A percentile compares a stretch with the other conserved stretches of the same genome.
Evolutionary conservation across 768 basidiomycete genomes (phyloP).

Genomic region (Naganishia onofrii): DNA sequence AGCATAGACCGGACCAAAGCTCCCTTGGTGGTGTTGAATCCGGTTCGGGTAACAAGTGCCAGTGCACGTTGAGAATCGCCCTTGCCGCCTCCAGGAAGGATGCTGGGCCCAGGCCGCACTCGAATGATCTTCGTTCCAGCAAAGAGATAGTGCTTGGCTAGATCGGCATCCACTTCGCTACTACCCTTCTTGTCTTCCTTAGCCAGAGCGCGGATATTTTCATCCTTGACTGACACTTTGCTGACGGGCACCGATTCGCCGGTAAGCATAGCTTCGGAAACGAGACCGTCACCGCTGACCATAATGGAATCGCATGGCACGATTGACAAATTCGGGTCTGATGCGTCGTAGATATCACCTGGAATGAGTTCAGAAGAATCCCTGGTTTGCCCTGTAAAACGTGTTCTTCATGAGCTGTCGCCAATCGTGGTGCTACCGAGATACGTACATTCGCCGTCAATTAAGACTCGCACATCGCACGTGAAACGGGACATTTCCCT

Average conservation of each 20-base stretch:
- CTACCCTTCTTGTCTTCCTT: constrained; percentile 59
- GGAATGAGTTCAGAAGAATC: constrained; percentile 80
- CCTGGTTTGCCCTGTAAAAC: constrained; percentile 62
- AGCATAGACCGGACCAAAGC: constrained; percentile 94
- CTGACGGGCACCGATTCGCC: constrained; percentile 97
- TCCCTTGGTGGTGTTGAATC: constrained; percentile 96
- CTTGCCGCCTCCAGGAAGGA: constrained; percentile 37
- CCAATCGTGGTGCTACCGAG: not conserved
- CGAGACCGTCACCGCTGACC: constrained; percentile 91
- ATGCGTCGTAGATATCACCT: constrained; percentile 89
- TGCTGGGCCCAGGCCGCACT: constrained; percentile 65
- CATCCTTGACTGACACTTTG: constrained; percentile 79
- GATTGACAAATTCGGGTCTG: constrained; percentile 66
- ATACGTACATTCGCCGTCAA: constrained; percentile 68
- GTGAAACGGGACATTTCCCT: constrained; percentile 90
- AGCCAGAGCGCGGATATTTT: constrained; percentile 68
- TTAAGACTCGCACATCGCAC: constrained; percentile 69
- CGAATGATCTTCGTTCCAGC: constrained; percentile 87
- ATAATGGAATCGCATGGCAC: constrained; percentile 90
- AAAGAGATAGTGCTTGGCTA: constrained; percentile 79
- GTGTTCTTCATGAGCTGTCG: not conserved
- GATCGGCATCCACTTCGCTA: constrained; percentile 56
- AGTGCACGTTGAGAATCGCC: constrained; percentile 61
- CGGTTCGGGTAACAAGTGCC: constrained; percentile 81
- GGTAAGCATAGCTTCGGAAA: constrained; percentile 88